phyloP scores from a whole-genome alignment of 2,329 filamentous ascomycete genomes.

The Bipolaris zeicola region DNA sequence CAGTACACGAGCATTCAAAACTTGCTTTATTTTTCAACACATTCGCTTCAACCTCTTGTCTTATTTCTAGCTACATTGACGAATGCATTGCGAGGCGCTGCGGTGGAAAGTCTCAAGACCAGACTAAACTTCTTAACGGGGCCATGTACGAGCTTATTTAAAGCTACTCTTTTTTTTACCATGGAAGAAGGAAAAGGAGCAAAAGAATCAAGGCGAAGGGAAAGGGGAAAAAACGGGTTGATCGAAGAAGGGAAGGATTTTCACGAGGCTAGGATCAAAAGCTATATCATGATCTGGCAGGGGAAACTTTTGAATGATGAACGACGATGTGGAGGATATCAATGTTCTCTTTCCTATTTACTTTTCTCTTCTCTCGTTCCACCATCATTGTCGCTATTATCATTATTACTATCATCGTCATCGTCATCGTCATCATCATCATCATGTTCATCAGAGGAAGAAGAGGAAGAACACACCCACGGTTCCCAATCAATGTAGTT shows the following conservation, averaged over 20 bases:
- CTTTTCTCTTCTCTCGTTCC: neutral
- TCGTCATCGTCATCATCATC: neutral
- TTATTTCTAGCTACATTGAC: constrained; percentile 32
- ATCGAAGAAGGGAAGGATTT: neutral
- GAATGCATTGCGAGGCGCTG: constrained; percentile 18
- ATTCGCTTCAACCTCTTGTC: constrained; percentile 42
- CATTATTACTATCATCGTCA: neutral
- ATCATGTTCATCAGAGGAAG: neutral
- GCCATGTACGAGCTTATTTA: neutral
- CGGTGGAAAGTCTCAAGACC: neutral
- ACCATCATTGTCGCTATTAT: neutral
- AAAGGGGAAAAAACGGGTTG: neutral
- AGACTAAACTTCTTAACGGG: neutral
- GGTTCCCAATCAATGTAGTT: constrained; percentile 5
- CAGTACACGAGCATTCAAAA: neutral
- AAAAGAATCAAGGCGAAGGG: neutral
- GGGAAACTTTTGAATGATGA: neutral
- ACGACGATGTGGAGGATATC: neutral
- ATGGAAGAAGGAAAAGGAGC: neutral
- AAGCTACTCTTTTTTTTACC: neutral
- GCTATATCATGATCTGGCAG: neutral
- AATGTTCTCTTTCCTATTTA: neutral
- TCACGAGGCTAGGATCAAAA: neutral
- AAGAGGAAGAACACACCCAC: neutral
- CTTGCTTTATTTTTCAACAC: constrained; percentile 27